Conservation (phyloP, 2,329 filamentous ascomycete genomes). For the Calonectria pauciramosa region DNA sequence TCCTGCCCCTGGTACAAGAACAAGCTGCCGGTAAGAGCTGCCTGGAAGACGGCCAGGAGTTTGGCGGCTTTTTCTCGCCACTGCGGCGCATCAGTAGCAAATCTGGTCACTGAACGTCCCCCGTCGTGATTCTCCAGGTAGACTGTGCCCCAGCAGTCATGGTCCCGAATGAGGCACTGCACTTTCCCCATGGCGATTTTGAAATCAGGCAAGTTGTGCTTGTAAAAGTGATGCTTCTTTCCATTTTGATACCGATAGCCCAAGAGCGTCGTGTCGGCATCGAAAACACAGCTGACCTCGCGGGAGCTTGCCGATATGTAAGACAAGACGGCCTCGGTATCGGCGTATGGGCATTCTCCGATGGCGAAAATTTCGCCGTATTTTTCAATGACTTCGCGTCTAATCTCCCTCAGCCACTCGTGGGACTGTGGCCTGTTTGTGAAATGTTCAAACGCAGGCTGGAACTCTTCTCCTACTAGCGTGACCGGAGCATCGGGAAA, state of each 20-base stretch:
- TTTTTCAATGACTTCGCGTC: conserved; percentile 61
- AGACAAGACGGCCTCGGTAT: conserved; percentile 63
- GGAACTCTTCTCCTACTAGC: conserved; percentile 54
- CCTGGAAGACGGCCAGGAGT: conserved; percentile 63
- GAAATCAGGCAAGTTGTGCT: conserved; percentile 19
- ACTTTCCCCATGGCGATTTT: conserved; percentile 54
- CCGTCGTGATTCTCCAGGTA: conserved; percentile 77
- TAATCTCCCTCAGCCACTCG: conserved; percentile 73
- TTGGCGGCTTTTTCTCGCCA: conserved; percentile 59
- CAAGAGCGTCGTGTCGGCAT: conserved; percentile 22
- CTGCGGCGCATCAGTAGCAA: conserved; percentile 43
- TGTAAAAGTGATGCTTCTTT: background rate
- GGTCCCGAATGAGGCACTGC: conserved; percentile 58
- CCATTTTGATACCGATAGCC: conserved; percentile 19
- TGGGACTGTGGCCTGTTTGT: conserved; percentile 74
- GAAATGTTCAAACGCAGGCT: conserved; percentile 58
- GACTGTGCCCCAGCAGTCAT: conserved; percentile 68
- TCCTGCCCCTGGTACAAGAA: conserved; percentile 74
- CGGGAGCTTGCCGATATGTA: background rate
- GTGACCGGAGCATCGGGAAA: conserved; percentile 67
- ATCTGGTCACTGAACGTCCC: conserved; percentile 67
- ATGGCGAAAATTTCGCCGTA: conserved; percentile 71
- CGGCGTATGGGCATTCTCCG: conserved; percentile 73
- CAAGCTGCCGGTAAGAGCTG: conserved; percentile 59
- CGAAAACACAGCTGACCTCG: background rate